A percentile compares a stretch with the other conserved stretches of the same genome.
Evolutionary conservation across 148 eudicot species (phyloP).

Genomic region (Rhododendron griersonianum): DNA sequence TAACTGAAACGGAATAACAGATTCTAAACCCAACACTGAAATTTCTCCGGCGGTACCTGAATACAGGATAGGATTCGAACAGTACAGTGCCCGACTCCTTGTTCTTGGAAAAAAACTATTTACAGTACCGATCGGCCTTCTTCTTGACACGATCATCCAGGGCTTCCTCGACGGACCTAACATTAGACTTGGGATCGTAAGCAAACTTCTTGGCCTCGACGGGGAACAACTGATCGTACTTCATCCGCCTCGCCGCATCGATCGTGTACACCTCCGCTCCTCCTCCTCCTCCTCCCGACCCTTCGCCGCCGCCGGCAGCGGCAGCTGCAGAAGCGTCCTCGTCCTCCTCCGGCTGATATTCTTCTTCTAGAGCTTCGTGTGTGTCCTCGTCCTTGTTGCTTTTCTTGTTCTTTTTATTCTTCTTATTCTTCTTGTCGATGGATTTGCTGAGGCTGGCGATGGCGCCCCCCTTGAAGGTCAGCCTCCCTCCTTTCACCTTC

Average conservation of each 20-base stretch:
- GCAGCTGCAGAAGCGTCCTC: not conserved
- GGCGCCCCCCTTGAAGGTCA: slow-evolving; percentile 80
- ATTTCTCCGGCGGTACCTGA: not conserved
- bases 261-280: slow-evolving; percentile 61
- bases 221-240: slow-evolving; percentile 83
- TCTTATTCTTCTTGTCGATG: slow-evolving; percentile 60
- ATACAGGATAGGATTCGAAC: not conserved
- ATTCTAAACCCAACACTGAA: too few relatives aligned
- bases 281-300: slow-evolving; percentile 32
- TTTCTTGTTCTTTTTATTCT: slow-evolving; percentile 36
- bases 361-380: slow-evolving; percentile 10
- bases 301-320: slow-evolving; percentile 1
- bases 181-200: slow-evolving; percentile 55
- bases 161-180: slow-evolving; percentile 66
- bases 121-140: slow-evolving; percentile 96
- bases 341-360: slow-evolving; percentile 15
- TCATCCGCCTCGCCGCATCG: slow-evolving; percentile 81
- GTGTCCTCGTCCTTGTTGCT: not conserved
- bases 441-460: slow-evolving; percentile 49
- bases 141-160: slow-evolving; percentile 94
- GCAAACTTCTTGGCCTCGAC: slow-evolving; percentile 84
- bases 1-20: not conserved
- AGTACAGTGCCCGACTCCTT: not conserved
- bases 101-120: slow-evolving; percentile 21
- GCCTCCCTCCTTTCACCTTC: slow-evolving; percentile 61